Evolutionary conservation across 2,329 filamentous ascomycete genomes (phyloP), one percentile per base, ranked within the genome.

Genomic region (Pezicula neosporulosa): DNA sequence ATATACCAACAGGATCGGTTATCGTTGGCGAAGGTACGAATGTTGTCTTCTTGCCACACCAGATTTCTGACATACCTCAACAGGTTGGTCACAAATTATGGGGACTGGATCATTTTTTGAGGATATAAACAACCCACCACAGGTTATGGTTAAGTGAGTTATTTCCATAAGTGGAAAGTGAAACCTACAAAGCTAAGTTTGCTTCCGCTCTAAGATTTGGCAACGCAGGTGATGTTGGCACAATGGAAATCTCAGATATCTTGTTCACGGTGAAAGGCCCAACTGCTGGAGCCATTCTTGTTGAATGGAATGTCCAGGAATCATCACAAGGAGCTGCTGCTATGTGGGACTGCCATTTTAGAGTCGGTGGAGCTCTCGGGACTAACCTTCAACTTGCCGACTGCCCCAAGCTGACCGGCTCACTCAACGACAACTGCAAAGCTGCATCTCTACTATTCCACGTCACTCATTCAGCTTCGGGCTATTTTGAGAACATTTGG

Each of bases 211-310:
- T 24, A 24, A 24, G 24, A 6, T 69, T 30, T 0, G 63, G 57
- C 21, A 66, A 66, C 21, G 76, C 78, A 0, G 66, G 66, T 37
- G 68, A 76, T 1, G 66, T 81, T 24, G 63, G 77, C 75, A 56
- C 62, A 8, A 54, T 72, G 6, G 69, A 73, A 48, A 70, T 72
- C 5, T 60, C 61, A 9, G 62, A 70, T 46, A 58, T 73, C 48
- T 49, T 72, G 10, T 78, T 77, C 49, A 67, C 68, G 2, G 75
- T 21, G 66, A 68, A 47, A n/a, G 70, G 70, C 1, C 53, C 64
- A 3, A 68, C 64, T 6, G 62, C 68, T 1, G 70, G 70, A 3
- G 63, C 66, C 1, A 62, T 72, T 3, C 43, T 77, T 15, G 74
- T 76, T 1, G 57, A 73, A 24, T 72, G 3, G 54, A 71, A 70